These are phyloP conservation scores for Oryza punctata DNA, from an alignment of 176 grass and related monocot species.

Conservation along the genomic window DNA sequence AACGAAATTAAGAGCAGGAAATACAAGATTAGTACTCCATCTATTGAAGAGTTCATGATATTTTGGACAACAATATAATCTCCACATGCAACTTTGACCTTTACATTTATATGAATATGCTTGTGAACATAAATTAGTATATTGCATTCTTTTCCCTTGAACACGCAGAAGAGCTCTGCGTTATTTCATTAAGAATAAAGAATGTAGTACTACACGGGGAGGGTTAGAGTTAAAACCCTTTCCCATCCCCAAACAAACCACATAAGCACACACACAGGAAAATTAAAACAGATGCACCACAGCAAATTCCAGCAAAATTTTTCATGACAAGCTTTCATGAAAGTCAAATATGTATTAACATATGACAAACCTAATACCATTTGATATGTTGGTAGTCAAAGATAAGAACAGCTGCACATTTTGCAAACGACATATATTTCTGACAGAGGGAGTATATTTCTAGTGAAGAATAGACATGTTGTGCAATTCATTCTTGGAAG, in stretches of 20 bases:
- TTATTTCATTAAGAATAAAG: too few relatives aligned
- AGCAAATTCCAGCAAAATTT: background rate
- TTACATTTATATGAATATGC: background rate
- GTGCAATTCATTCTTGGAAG: background rate
- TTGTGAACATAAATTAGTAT: background rate
- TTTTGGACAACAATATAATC: background rate
- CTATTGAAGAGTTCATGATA: background rate
- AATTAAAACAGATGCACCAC: too few relatives aligned
- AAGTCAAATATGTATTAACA: background rate
- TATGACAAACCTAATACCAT: background rate
- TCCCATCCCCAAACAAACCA: too few relatives aligned
- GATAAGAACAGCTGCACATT: background rate
- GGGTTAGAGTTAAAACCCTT: too few relatives aligned
- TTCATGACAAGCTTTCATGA: background rate
- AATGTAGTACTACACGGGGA: too few relatives aligned
- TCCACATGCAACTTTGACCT: background rate
- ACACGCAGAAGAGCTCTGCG: too few relatives aligned
- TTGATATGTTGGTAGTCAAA: background rate
- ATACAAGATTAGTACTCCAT: background rate
- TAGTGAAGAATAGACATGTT: background rate
- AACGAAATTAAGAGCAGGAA: constrained; percentile 18
- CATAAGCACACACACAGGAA: too few relatives aligned
- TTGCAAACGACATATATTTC: background rate
- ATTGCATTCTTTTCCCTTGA: background rate
- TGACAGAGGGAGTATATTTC: background rate